Conservation (phyloP, 1,139 yeast species). For the Magnusiomyces clavatus region DNA sequence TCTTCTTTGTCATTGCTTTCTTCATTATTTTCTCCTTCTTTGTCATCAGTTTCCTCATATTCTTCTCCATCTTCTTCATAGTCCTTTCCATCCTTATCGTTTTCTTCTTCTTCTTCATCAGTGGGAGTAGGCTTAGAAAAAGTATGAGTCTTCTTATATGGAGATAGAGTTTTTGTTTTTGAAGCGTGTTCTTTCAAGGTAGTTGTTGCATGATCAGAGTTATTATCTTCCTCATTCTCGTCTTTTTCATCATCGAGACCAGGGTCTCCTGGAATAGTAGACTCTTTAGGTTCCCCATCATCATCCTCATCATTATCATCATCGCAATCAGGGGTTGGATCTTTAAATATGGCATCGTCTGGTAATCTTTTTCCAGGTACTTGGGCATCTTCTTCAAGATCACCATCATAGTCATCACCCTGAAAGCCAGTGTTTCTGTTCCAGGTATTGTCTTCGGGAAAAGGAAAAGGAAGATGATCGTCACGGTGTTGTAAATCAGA, state of each 20-base stretch:
- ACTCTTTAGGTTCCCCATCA: slow-evolving; percentile 7
- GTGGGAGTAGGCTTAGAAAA: background rate
- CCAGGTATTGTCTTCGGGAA: slow-evolving; percentile 8
- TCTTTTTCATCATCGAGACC: too few species aligned
- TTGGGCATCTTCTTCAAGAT: slow-evolving; percentile 2
- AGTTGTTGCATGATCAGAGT: background rate
- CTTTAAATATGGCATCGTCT: background rate
- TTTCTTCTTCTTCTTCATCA: background rate
- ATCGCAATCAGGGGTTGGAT: background rate
- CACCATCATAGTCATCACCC: slow-evolving; percentile 8
- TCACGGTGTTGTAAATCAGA: slow-evolving; percentile 23
- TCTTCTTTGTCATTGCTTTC: background rate
- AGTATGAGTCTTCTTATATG: too few species aligned
- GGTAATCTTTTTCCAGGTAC: background rate
- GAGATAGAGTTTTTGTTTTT: background rate
- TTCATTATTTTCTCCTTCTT: background rate
- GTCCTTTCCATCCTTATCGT: background rate
- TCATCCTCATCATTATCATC: slow-evolving; percentile 5
- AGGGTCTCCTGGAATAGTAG: too few species aligned
- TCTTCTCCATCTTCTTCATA: background rate
- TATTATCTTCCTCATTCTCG: background rate
- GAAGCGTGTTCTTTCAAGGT: background rate
- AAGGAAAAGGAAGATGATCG: slow-evolving; percentile 17
- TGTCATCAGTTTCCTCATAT: background rate
- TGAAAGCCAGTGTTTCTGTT: background rate